Base-by-base conservation (phyloP, 352 stramenopile genomes). In the Phytophthora hybrid region DNA sequence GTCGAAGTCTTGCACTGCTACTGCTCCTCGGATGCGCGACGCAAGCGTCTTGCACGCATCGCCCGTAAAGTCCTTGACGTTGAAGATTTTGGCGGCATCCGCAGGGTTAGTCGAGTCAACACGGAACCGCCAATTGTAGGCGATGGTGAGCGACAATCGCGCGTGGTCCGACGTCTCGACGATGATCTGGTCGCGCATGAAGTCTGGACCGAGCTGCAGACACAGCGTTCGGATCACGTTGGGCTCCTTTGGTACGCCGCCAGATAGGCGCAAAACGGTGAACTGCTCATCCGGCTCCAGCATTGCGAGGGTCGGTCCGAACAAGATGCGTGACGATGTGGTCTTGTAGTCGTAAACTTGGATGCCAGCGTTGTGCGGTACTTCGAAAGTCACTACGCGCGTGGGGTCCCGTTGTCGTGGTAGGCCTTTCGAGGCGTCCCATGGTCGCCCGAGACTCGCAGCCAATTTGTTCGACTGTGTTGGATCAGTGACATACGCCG, bases 341-440 rank as follows among this genome's bases (percentile, higher is more conserved):
- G 86, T 93, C 70, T 92, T 93, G 78, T 93, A 95, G 77, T 95
- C 87, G 67, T 95, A 95, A 9, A 95, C 84, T 70, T 95, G 88
- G 4, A 95, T 89, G 21, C 86, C 88, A 14, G 86, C 85, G 21
- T 95, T 95, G 78, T 95, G 88, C 3, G 88, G 87, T 21, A 95
- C 88, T 71, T 94, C 85, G 46, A 95, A 95, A 5, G 82, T 92
- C 8, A 95, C 88, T 16, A 95, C 79, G 5, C 85, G 79, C 29
- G 87, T 94, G 0, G 78, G 73, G 46, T 95, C 88, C 7, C 88
- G 87, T 7, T n/a, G 67, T 0, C 61, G 61, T 26, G 57, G 32
- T n/a, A 44, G 55, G 2, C 37, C 29, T 21, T 61, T 70, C 19
- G 57, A 53, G 18, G 31, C 52, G 34, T 64, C 41, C 66, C 67